Conservation (phyloP, 2,329 filamentous ascomycete species). For the Juglanconis sp. region DNA sequence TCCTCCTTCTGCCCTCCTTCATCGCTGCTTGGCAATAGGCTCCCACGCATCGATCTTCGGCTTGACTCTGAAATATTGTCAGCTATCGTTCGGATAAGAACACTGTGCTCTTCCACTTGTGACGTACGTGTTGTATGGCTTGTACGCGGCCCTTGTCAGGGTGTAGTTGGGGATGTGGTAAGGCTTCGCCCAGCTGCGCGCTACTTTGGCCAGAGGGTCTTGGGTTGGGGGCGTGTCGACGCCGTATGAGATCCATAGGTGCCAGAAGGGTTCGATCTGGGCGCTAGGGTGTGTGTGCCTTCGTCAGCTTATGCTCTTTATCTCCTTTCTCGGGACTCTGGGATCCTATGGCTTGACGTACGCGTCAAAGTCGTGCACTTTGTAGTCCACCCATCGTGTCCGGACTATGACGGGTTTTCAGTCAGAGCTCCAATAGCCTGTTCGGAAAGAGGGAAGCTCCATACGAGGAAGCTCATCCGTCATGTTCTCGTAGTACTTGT, state of each 20-base stretch:
- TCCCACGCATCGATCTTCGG: constrained; percentile 35
- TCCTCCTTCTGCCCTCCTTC: not conserved
- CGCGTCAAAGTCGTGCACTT: constrained; percentile 78
- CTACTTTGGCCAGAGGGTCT: constrained; percentile 68
- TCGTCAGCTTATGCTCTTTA: not conserved
- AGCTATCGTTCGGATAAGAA: not conserved
- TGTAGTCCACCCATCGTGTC: constrained; percentile 97
- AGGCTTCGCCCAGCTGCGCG: constrained; percentile 72
- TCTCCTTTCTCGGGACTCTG: not conserved
- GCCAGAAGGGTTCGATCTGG: constrained; percentile 95
- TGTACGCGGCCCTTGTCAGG: constrained; percentile 74
- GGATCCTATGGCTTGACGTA: constrained; percentile 38
- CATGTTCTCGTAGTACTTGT: constrained; percentile 96
- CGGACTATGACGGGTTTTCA: constrained; percentile 57
- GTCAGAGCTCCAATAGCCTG: not conserved
- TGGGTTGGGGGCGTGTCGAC: constrained; percentile 80
- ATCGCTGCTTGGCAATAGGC: constrained; percentile 21
- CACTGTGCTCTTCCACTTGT: not conserved
- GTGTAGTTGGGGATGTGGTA: constrained; percentile 74
- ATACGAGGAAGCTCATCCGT: constrained; percentile 89
- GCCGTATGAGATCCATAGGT: constrained; percentile 94
- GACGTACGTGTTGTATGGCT: constrained; percentile 91
- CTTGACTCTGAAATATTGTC: constrained; percentile 26
- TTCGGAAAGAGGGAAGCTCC: constrained; percentile 27
- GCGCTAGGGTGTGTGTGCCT: constrained; percentile 42